These are phyloP conservation scores for Cucumis variabilis DNA, from an alignment of 331 rosid species.

Conservation along the genomic window DNA sequence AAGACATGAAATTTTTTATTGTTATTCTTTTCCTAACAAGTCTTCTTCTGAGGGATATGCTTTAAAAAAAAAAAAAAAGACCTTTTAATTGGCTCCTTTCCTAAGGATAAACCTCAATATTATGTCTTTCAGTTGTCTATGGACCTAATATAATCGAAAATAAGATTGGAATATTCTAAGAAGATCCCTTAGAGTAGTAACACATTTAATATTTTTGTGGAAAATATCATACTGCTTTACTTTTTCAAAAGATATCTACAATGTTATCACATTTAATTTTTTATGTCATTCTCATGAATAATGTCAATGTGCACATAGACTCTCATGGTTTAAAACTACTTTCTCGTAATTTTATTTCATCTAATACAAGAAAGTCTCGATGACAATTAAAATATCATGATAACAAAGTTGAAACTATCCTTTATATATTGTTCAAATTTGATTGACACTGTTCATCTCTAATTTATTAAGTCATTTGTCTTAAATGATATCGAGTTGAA, in stretches of 20 bases:
- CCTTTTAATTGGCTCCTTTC: background rate
- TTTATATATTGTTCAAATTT: no score
- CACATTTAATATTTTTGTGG: slow-evolving; percentile 4
- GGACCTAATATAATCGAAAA: background rate
- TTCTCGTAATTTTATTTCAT: no score
- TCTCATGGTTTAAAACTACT: background rate
- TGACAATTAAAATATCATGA: no score
- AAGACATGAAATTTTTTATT: background rate
- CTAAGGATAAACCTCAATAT: background rate
- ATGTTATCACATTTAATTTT: background rate
- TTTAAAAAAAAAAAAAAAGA: background rate
- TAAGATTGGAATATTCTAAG: background rate
- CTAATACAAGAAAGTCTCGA: no score
- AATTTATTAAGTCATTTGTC: no score
- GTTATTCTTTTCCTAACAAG: background rate
- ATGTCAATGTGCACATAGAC: background rate
- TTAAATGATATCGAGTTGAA: no score
- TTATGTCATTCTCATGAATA: background rate
- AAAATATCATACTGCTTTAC: background rate
- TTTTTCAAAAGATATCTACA: background rate
- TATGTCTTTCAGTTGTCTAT: background rate
- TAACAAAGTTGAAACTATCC: no score
- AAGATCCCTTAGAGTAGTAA: background rate
- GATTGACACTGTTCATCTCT: no score
- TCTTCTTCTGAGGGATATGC: background rate